Conservation (phyloP, 2,329 filamentous ascomycete species). For the Aspergillus hortae region DNA sequence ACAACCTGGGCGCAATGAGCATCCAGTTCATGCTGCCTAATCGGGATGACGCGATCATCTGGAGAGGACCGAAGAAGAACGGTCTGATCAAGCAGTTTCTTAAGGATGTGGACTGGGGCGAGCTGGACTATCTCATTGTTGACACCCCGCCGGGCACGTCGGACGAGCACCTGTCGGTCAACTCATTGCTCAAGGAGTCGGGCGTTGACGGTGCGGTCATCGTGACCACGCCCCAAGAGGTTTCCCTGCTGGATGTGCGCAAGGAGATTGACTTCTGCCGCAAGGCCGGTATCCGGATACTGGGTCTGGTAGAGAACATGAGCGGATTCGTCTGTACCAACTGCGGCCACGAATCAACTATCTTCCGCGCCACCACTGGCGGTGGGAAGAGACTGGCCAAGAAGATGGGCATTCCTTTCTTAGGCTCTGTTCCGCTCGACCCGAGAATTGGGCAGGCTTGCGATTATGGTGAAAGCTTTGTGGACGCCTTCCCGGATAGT, state of each 20-base stretch:
- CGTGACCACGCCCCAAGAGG: slow-evolving; percentile 93
- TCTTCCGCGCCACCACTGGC: slow-evolving; percentile 88
- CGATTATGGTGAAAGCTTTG: slow-evolving; percentile 96
- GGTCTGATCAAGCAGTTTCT: slow-evolving; percentile 96
- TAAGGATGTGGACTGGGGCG: slow-evolving; percentile 97
- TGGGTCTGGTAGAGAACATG: slow-evolving; percentile 98
- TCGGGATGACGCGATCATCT: slow-evolving; percentile 92
- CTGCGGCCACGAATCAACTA: slow-evolving; percentile 74
- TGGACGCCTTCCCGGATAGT: slow-evolving; percentile 89
- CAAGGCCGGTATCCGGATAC: slow-evolving; percentile 83
- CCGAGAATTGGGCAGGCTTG: slow-evolving; percentile 94
- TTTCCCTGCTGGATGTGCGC: slow-evolving; percentile 83
- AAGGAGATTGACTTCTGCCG: slow-evolving; percentile 98
- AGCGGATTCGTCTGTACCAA: slow-evolving; percentile 93
- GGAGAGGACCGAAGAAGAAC: slow-evolving; percentile 98
- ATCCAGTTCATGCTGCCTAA: slow-evolving; percentile 98
- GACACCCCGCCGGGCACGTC: slow-evolving; percentile 94
- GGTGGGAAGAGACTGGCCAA: slow-evolving; percentile 75
- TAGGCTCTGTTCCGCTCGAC: slow-evolving; percentile 87
- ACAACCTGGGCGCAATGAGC: slow-evolving; percentile 94
- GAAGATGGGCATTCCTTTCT: slow-evolving; percentile 83
- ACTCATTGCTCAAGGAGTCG: slow-evolving; percentile 83
- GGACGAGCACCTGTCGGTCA: slow-evolving; percentile 93
- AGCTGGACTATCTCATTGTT: slow-evolving; percentile 86
- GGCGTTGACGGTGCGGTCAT: slow-evolving; percentile 92